Evolutionary conservation across 371 early-diverging fungal genomes (phyloP).

Genomic region (Mycotypha africana): DNA sequence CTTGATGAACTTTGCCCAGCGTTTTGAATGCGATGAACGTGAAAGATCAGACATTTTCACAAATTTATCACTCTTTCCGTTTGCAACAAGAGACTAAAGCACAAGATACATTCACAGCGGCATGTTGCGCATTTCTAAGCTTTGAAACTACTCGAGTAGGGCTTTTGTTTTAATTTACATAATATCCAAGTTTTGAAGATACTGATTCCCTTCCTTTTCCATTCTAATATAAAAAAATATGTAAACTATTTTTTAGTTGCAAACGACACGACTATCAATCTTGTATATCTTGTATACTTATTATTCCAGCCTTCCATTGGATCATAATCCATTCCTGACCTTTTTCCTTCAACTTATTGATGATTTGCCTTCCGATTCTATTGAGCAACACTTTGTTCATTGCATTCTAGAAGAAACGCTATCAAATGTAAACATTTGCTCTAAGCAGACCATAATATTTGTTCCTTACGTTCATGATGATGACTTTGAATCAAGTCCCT

Average conservation of each 20-base stretch:
- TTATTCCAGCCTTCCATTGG: constrained; percentile 22
- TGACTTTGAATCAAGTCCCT: not conserved
- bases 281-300: constrained; percentile 35
- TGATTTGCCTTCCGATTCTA: constrained; percentile 3
- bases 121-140: constrained; percentile 8
- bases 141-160: constrained; percentile 12
- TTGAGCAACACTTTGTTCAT: constrained; percentile 31
- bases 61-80: constrained; percentile 5
- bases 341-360: constrained; percentile 36
- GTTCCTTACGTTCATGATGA: not conserved
- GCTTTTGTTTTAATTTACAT: not conserved
- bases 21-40: too few relatives aligned
- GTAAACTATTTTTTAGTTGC: constrained; percentile 4
- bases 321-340: constrained; percentile 39
- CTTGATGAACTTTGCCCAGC: too few relatives aligned
- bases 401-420: constrained; percentile 31
- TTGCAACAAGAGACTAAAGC: not conserved
- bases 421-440: constrained; percentile 23
- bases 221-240: not conserved
- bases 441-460: not conserved
- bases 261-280: constrained; percentile 19
- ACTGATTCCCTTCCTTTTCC: not conserved
- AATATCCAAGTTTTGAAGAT: not conserved
- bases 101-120: constrained; percentile 11
- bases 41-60: constrained; percentile 4